Conservation (phyloP, 2,329 filamentous ascomycete species). For the Sporothrix pseudoabietina region DNA sequence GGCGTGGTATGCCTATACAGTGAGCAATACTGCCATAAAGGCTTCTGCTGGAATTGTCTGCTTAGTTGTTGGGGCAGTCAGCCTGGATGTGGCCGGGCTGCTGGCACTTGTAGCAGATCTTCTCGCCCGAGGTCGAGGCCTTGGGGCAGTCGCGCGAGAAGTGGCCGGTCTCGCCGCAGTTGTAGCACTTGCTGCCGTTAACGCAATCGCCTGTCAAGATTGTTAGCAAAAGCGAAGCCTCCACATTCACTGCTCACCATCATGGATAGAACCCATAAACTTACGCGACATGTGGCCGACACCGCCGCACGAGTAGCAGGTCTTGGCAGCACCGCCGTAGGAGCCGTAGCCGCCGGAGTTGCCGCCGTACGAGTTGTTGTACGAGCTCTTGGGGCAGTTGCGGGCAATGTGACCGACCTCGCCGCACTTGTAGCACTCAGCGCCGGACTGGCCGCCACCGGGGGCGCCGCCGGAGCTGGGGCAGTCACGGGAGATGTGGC, state of each 20-base stretch:
- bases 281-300: slow-evolving; percentile 92
- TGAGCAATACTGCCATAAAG: slow-evolving; percentile 31
- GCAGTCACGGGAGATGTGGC: slow-evolving; percentile 92
- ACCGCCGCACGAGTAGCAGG: slow-evolving; percentile 85
- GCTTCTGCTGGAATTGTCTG: not conserved
- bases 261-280: slow-evolving; percentile 40
- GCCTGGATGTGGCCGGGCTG: slow-evolving; percentile 87
- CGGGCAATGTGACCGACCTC: slow-evolving; percentile 95
- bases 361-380: slow-evolving; percentile 52
- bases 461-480: slow-evolving; percentile 52
- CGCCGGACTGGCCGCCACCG: slow-evolving; percentile 50
- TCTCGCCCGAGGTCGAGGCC: slow-evolving; percentile 82
- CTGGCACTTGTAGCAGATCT: slow-evolving; percentile 97
- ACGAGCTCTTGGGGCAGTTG: slow-evolving; percentile 73
- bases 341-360: slow-evolving; percentile 46
- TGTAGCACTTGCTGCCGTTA: slow-evolving; percentile 99
- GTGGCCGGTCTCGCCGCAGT: slow-evolving; percentile 93
- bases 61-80: slow-evolving; percentile 81
- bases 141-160: slow-evolving; percentile 95
- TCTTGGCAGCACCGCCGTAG: slow-evolving; percentile 57
- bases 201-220: slow-evolving; percentile 73
- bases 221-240: not conserved
- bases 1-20: slow-evolving; percentile 29
- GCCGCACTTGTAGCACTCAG: slow-evolving; percentile 98
- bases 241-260: too few species aligned